Conservation (phyloP, 1,139 yeast species). For the Lodderomyces beijingensis region DNA sequence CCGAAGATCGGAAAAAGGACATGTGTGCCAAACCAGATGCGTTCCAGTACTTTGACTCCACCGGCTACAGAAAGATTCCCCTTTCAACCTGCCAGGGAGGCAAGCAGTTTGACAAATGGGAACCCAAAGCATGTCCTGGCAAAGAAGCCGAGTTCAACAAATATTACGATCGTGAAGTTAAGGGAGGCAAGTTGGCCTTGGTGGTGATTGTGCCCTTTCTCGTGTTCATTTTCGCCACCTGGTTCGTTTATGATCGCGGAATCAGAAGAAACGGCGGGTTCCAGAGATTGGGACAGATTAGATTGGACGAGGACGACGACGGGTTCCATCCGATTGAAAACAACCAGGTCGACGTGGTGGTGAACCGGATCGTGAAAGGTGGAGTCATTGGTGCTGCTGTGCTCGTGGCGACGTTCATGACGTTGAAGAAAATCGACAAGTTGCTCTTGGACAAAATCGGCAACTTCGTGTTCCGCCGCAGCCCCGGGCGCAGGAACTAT, state of each 20-base stretch:
- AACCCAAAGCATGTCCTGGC: constrained; percentile 85
- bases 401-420: constrained; percentile 36
- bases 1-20: constrained; percentile 57
- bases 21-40: constrained; percentile 56
- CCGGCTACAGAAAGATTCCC: constrained; percentile 46
- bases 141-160: constrained; percentile 61
- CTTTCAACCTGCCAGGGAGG: constrained; percentile 46
- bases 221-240: constrained; percentile 53
- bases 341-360: constrained; percentile 57
- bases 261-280: constrained; percentile 78
- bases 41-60: constrained; percentile 50
- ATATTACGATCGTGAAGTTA: constrained; percentile 52
- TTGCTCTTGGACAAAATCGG: constrained; percentile 33
- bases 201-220: constrained; percentile 56
- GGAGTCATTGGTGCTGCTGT: constrained; percentile 54
- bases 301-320: constrained; percentile 74
- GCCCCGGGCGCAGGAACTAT: constrained; percentile 40
- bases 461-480: constrained; percentile 33
- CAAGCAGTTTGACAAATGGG: constrained; percentile 54
- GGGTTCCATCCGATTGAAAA: constrained; percentile 62
- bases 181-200: constrained; percentile 50
- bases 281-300: constrained; percentile 77
- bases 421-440: constrained; percentile 32
- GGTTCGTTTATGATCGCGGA: constrained; percentile 80
- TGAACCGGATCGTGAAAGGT: constrained; percentile 56